Base-by-base conservation (phyloP, 768 basidiomycete species). In the Sarcodon sp. region DNA sequence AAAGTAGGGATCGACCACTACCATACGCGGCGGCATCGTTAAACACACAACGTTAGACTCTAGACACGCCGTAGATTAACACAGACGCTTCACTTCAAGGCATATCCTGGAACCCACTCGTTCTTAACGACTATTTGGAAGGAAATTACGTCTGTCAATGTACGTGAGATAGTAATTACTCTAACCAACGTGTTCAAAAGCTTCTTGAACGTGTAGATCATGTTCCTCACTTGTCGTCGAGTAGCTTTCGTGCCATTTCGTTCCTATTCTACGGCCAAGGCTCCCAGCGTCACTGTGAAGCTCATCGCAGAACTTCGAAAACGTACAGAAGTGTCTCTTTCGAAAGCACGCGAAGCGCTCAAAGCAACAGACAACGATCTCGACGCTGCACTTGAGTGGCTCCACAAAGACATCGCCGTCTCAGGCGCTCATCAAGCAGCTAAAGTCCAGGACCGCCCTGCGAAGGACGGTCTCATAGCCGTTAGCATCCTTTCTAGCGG, bases 331-430 rank as follows among this genome's bases (percentile, higher is more conserved):
- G 86, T 91, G 44, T 87, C 92, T 7, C 79, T 97, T 54, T 70
- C 75, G 41, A 90, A 91, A 67, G 94, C 93, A 32, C 79, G 84
- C 35, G 87, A 93, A 61, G 93, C 94, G 2, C 83, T 98, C 46
- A 61, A 64, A 46, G 78, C 80, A 27, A 73, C 79, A 32, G 74
- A 81, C 58, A 85, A 87, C 67, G 77, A 90, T 62, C 58, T 96
- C 47, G 62, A 79, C 12, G 72, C 63, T 18, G 91, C 94, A 9
- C 66, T 93, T 50, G 66, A 70, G 57, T 97, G 90, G 87, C 75
- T 98, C 34, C 67, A 84, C 55, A 73, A 79, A 48, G 87, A 94
- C 63, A 70, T 86, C 31, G 68, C 69, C 3, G 66, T 70, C 33
- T 77, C 83, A 0, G 88, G 90, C 4, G 80, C 79, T 13, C 75